Evolutionary conservation across 495 filamentous ascomycete species (phyloP).

Genomic region (Chaetomidium leptoderma): DNA sequence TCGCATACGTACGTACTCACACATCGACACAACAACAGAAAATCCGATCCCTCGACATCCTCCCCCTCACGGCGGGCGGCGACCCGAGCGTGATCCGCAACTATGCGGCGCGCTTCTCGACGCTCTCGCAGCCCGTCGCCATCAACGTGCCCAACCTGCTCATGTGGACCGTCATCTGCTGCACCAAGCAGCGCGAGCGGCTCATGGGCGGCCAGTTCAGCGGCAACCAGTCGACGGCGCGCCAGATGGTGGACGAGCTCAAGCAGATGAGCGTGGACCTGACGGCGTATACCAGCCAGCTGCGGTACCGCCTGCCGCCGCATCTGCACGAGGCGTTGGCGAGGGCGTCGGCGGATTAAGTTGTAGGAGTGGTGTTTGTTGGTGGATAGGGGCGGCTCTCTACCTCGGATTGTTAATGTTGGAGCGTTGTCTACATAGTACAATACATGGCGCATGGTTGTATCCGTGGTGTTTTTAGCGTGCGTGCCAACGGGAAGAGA

Average conservation of each 20-base stretch:
- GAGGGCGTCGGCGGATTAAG: constrained; percentile 63
- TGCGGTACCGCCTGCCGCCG: constrained; percentile 75
- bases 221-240: constrained; percentile 64
- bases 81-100: constrained; percentile 68
- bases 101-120: constrained; percentile 69
- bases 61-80: constrained; percentile 68
- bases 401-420: too few species aligned
- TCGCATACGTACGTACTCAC: background rate
- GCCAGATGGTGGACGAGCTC: constrained; percentile 61
- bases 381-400: background rate
- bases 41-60: constrained; percentile 66
- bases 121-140: constrained; percentile 68
- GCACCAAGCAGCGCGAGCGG: constrained; percentile 65
- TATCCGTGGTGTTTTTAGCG: too few species aligned
- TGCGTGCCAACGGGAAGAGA: too few species aligned
- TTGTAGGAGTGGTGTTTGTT: background rate
- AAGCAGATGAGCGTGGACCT: constrained; percentile 77
- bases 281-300: constrained; percentile 90
- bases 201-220: constrained; percentile 63
- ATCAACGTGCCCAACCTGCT: constrained; percentile 84
- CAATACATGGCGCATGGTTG: too few species aligned
- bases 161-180: constrained; percentile 87
- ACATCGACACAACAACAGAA: constrained; percentile 46
- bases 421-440: too few species aligned
- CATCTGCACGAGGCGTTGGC: constrained; percentile 77